Percentiles rank a stretch among this genome's conserved stretches.
phyloP scores from a whole-genome alignment of 2,329 filamentous ascomycete species.

The Neoarthrinium moseri region DNA sequence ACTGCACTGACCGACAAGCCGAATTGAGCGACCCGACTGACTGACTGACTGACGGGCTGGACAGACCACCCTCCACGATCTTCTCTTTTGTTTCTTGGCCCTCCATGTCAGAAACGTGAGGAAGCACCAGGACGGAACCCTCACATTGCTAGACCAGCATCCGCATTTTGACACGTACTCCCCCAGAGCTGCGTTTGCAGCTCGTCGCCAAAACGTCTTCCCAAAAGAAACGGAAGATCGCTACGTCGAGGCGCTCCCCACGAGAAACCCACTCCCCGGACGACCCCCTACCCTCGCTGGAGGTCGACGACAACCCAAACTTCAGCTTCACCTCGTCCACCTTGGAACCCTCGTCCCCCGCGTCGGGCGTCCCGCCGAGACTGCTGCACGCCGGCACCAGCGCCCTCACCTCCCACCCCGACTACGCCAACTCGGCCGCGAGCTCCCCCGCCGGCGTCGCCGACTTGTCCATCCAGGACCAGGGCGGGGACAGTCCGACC shows the following conservation, averaged over 20 bases:
- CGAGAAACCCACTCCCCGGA: conserved; percentile 41
- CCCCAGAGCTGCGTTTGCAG: conserved; percentile 65
- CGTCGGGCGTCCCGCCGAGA: conserved; percentile 33
- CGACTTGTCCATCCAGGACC: conserved; percentile 56
- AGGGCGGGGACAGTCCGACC: conserved; percentile 41
- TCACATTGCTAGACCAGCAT: neutral
- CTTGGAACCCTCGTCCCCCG: conserved; percentile 33
- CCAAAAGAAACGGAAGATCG: conserved; percentile 71
- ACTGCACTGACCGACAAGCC: neutral
- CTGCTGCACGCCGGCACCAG: no score
- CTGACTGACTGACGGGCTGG: no score
- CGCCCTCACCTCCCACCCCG: conserved; percentile 49
- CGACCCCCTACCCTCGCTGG: conserved; percentile 51
- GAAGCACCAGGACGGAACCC: neutral
- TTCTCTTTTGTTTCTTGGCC: no score
- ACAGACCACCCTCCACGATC: no score
- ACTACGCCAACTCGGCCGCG: conserved; percentile 54
- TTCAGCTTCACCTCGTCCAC: conserved; percentile 49
- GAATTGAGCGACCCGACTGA: no score
- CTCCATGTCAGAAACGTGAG: no score
- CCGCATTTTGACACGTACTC: no score
- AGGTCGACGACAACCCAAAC: conserved; percentile 45
- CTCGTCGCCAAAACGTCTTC: conserved; percentile 72
- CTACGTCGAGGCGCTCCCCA: conserved; percentile 43
- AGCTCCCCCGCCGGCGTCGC: conserved; percentile 58